Evolutionary conservation across 2,329 filamentous ascomycete species (phyloP).

Genomic region (Chalaropsis thielavioides): DNA sequence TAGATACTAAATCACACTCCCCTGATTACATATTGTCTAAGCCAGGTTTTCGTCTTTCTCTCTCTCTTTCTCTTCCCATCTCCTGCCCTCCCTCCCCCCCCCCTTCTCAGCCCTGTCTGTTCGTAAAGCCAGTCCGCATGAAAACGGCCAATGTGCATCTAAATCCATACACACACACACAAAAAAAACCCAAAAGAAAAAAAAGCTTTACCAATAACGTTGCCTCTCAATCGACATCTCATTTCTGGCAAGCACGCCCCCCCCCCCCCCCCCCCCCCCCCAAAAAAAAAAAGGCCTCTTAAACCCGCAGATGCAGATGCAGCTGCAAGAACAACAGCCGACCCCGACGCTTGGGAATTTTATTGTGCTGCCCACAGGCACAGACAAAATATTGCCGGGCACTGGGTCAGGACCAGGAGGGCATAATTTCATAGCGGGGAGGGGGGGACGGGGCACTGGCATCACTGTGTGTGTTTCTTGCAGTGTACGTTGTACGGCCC

Average conservation of each 20-base stretch:
- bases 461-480: neutral
- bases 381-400: neutral
- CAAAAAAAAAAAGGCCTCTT: conserved; percentile 5
- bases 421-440: neutral
- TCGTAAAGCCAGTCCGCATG: neutral
- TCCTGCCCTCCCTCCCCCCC: neutral
- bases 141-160: neutral
- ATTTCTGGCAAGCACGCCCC: neutral
- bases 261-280: too few relatives aligned
- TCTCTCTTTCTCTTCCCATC: neutral
- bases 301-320: neutral
- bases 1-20: neutral
- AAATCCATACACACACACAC: neutral
- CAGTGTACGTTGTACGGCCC: neutral
- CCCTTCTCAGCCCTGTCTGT: neutral
- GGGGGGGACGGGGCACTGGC: neutral
- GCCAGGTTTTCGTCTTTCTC: neutral
- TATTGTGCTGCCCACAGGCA: neutral
- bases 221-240: neutral
- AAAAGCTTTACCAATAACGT: neutral
- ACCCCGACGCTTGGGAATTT: conserved; percentile 3
- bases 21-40: neutral
- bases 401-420: neutral
- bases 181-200: neutral
- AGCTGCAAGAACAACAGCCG: conserved; percentile 2